Evolutionary conservation across 2,329 filamentous ascomycete species (phyloP).

Genomic region (Neonectria magnoliae): DNA sequence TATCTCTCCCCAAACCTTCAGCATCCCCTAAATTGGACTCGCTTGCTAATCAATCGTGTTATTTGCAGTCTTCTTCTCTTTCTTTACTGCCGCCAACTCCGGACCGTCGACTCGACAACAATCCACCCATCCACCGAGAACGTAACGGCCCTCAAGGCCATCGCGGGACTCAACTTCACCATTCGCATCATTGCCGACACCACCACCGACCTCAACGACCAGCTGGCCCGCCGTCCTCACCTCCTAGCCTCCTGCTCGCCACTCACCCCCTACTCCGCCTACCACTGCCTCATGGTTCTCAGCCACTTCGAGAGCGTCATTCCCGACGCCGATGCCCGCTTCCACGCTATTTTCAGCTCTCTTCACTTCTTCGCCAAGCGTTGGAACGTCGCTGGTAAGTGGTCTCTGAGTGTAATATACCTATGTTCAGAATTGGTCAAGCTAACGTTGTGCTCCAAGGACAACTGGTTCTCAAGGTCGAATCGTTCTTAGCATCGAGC

Average conservation of each 20-base stretch:
- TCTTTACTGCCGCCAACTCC: slow-evolving; percentile 48
- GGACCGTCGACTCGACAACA: slow-evolving; percentile 37
- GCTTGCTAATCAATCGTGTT: background rate
- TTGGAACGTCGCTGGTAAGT: slow-evolving; percentile 48
- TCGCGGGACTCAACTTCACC: slow-evolving; percentile 51
- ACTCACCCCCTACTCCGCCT: slow-evolving; percentile 48
- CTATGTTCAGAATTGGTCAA: background rate
- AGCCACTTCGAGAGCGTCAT: slow-evolving; percentile 48
- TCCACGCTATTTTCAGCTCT: slow-evolving; percentile 48
- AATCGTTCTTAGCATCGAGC: slow-evolving; percentile 40
- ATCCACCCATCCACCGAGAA: slow-evolving; percentile 38
- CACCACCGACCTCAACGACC: slow-evolving; percentile 48
- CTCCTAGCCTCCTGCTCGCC: slow-evolving; percentile 47
- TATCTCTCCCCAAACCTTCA: background rate
- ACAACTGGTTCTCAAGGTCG: slow-evolving; percentile 43
- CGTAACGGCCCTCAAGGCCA: slow-evolving; percentile 47
- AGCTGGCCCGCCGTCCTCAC: slow-evolving; percentile 45
- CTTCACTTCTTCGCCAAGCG: slow-evolving; percentile 49
- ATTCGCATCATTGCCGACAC: slow-evolving; percentile 50
- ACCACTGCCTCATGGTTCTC: slow-evolving; percentile 47
- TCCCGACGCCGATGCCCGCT: slow-evolving; percentile 44
- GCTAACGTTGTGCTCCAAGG: slow-evolving; percentile 33
- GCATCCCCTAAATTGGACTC: background rate
- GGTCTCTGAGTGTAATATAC: background rate
- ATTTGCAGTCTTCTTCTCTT: slow-evolving; percentile 45